Base-by-base conservation (phyloP, 2,329 filamentous ascomycete genomes). In the Bipolaris sorokiniana region DNA sequence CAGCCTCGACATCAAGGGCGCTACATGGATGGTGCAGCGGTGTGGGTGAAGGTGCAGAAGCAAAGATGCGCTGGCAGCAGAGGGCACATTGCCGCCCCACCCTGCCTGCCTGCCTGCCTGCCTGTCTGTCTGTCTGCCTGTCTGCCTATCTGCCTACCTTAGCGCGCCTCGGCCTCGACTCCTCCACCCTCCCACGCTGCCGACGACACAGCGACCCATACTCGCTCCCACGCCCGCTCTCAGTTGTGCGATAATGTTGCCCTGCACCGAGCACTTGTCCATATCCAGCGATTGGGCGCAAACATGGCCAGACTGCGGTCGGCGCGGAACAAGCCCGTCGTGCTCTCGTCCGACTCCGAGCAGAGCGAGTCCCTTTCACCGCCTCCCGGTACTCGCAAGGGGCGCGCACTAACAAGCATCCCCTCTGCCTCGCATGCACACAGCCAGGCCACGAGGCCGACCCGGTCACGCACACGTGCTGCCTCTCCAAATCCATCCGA, bases 251-350 rank as follows among this genome's bases (percentile, higher is more conserved):
- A 74, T 65, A 59, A 76, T 76, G 74, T 65, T 57, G 65, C 54
- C 60, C 64, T 65, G 65, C 59, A 58, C 58, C 55, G 48, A 56
- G 48, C 18, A 36, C 38, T 46, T 20, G 41, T 33, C 48, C 46
- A 61, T 59, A 41, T 68, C 59, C 64, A 67, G 56, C 48, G 59
- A 61, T 23, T 66, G 48, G 65, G 66, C 64, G 69, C 71, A 73
- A 73, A 70, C 67, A 78, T 78, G 76, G 74, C 63, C 56, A 74
- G 72, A 70, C 72, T 71, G 69, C 73, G 75, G 55, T 72, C 73
- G 47, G 62, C 73, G 48, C 71, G 70, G 50, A 74, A 73, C 65
- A 69, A 74, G 68, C 72, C 73, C 51, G 58, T 75, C 34, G 73
- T 77, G 57, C 63, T 74, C 28, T 75, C 75, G 10, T 75, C 72